A percentile compares a stretch with the other conserved stretches of the same genome.
Evolutionary conservation across 352 stramenopile genomes (phyloP).

Genomic region (Globisporangium viniferum): DNA sequence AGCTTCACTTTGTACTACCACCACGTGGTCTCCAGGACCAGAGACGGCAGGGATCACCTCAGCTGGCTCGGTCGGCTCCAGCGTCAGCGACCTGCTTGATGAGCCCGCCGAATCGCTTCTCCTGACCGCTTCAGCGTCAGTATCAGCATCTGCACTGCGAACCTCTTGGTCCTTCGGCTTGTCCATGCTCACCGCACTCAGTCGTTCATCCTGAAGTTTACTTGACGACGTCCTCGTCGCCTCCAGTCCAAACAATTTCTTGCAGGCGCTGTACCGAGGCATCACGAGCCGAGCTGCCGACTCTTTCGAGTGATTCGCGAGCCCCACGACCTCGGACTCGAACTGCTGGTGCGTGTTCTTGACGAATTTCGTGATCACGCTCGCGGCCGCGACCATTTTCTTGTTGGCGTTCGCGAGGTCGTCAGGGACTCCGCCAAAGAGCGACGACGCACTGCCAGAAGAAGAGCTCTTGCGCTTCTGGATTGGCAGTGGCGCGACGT

Average conservation of each 20-base stretch:
- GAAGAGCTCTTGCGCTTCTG: conserved; percentile 11
- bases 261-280: conserved; percentile 31
- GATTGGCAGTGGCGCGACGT: neutral
- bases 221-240: neutral
- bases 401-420: conserved; percentile 24
- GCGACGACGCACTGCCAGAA: neutral
- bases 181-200: neutral
- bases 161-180: neutral
- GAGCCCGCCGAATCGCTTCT: conserved; percentile 5
- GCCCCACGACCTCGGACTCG: conserved; percentile 33
- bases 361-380: conserved; percentile 34
- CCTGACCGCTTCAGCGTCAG: neutral
- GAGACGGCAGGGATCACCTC: neutral
- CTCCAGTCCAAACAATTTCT: conserved; percentile 28
- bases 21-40: neutral
- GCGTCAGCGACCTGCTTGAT: conserved; percentile 2
- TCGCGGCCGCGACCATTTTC: conserved; percentile 30
- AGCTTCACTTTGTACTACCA: neutral
- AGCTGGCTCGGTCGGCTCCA: neutral
- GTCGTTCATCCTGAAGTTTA: neutral
- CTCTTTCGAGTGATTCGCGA: conserved; percentile 37
- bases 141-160: neutral
- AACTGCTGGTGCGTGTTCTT: conserved; percentile 36
- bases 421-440: conserved; percentile 17
- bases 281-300: conserved; percentile 33